A percentile compares a stretch with the other conserved stretches of the same genome.
Conservation (phyloP, 2,329 filamentous ascomycete genomes). For the Amphichorda felina region DNA sequence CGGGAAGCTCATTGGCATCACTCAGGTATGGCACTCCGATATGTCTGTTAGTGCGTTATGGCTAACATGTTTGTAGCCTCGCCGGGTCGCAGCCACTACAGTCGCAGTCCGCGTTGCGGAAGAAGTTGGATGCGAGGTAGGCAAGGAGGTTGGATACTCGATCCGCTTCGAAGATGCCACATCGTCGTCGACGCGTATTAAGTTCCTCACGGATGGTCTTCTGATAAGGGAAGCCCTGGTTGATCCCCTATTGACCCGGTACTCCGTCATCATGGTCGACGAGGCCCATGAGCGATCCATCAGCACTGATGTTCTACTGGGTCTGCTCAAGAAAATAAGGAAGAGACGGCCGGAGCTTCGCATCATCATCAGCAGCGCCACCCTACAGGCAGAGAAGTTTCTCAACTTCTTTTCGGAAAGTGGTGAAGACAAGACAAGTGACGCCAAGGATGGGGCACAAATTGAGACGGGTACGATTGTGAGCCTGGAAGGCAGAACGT, state of each 20-base stretch:
- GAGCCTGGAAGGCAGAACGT: conserved; percentile 76
- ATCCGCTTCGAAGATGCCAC: conserved; percentile 90
- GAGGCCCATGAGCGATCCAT: conserved; percentile 92
- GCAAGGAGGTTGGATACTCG: conserved; percentile 86
- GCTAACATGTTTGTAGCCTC: conserved; percentile 44
- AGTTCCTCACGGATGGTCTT: conserved; percentile 90
- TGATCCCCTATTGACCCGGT: conserved; percentile 80
- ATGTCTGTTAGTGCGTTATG: conserved; percentile 1
- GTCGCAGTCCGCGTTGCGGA: conserved; percentile 83
- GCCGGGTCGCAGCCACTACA: conserved; percentile 81
- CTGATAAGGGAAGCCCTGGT: conserved; percentile 86
- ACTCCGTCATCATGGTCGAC: conserved; percentile 95
- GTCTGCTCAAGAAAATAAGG: conserved; percentile 81
- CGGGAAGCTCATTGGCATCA: conserved; percentile 76
- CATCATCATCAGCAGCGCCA: conserved; percentile 88
- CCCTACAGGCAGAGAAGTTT: conserved; percentile 80
- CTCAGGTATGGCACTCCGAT: conserved; percentile 52
- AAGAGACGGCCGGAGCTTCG: conserved; percentile 70
- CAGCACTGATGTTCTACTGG: conserved; percentile 82
- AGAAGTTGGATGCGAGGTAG: conserved; percentile 74
- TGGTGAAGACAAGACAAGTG: conserved; percentile 18
- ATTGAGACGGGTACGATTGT: conserved; percentile 43
- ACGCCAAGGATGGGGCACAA: conserved; percentile 6
- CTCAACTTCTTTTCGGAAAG: conserved; percentile 57
- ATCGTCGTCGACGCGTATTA: conserved; percentile 74